Evolutionary conservation across 495 filamentous ascomycete genomes (phyloP).

Genomic region (Xylaria grammica): DNA sequence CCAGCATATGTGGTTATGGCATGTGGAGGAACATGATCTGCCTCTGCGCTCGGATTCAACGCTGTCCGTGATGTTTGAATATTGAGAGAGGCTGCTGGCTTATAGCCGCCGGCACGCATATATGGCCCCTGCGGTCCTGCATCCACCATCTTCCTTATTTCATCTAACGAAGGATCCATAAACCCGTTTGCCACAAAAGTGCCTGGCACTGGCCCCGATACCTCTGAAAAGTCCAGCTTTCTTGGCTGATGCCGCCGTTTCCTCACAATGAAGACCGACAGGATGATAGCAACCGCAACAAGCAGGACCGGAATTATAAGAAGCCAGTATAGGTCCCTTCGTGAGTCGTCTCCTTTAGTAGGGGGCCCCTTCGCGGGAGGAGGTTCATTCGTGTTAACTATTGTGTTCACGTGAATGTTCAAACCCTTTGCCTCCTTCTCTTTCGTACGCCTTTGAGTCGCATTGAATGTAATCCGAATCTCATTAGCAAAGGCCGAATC

Average conservation of each 20-base stretch:
- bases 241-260: constrained; percentile 28
- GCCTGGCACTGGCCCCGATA: constrained; percentile 50
- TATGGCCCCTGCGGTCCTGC: constrained; percentile 19
- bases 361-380: constrained; percentile 16
- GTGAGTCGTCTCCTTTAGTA: constrained; percentile 17
- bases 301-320: constrained; percentile 35
- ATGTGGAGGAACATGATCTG: constrained; percentile 26
- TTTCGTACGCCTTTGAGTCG: constrained; percentile 50
- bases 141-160: constrained; percentile 29
- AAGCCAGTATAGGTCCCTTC: constrained; percentile 33
- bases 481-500: constrained; percentile 34
- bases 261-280: constrained; percentile 30
- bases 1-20: constrained; percentile 31
- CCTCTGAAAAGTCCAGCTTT: constrained; percentile 35
- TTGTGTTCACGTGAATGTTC: constrained; percentile 52
- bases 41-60: constrained; percentile 18
- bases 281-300: constrained; percentile 23
- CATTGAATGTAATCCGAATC: constrained; percentile 56
- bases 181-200: constrained; percentile 37
- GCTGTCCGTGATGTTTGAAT: constrained; percentile 15
- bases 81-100: constrained; percentile 19
- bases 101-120: not conserved
- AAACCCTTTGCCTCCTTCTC: constrained; percentile 53
- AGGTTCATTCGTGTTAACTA: constrained; percentile 23
- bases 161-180: constrained; percentile 22